phyloP scores from a whole-genome alignment of 345 rosid genomes.

The Brassica juncea region DNA sequence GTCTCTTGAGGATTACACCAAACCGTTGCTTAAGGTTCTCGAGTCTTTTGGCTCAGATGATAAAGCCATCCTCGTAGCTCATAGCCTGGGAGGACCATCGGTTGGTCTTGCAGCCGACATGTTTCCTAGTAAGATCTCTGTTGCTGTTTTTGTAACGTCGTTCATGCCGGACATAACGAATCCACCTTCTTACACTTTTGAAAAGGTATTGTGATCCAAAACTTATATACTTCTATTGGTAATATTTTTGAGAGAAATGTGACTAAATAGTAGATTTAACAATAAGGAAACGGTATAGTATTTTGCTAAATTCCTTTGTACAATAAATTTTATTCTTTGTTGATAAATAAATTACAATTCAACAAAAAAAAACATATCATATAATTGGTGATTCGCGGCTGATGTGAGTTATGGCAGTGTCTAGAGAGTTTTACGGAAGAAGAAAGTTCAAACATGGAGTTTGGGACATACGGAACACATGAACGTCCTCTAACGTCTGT shows the following conservation, averaged over 20 bases:
- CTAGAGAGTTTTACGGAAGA: not conserved
- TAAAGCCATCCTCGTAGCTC: constrained; percentile 61
- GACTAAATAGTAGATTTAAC: no score
- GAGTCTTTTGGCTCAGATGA: constrained; percentile 39
- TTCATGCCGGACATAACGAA: constrained; percentile 37
- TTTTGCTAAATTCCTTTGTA: no score
- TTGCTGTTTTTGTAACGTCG: constrained; percentile 31
- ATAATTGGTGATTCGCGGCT: not conserved
- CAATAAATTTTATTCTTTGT: no score
- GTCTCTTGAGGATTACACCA: constrained; percentile 43
- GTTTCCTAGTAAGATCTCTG: constrained; percentile 39
- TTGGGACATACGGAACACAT: constrained; percentile 11
- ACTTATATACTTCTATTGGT: not conserved
- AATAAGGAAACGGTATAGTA: no score
- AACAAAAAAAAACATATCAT: not conserved
- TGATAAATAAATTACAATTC: no score
- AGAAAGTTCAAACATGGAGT: constrained; percentile 11
- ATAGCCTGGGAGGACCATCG: constrained; percentile 59
- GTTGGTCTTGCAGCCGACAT: constrained; percentile 50
- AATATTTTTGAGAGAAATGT: no score
- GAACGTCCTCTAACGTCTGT: constrained; percentile 22
- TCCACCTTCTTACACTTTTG: constrained; percentile 33
- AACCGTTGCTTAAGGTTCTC: constrained; percentile 54
- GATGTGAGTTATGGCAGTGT: not conserved
- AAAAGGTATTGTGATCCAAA: constrained; percentile 1